Conservation (phyloP, 345 rosid genomes). For the Salix koriyanagi region DNA sequence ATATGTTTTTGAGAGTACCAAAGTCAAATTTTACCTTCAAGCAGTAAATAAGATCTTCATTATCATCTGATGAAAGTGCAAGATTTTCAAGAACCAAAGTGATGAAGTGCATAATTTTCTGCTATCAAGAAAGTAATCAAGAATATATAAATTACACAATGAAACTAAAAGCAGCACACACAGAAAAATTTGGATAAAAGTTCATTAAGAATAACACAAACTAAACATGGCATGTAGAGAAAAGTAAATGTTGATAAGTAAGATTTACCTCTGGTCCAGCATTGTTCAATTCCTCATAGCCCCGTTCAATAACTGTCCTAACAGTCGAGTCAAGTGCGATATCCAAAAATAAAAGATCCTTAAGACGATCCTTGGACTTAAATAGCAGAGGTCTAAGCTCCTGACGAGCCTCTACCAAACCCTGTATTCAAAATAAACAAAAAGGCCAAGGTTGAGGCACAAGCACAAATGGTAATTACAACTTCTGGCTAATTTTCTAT, state of each 20-base stretch:
- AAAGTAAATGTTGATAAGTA: conserved; percentile 3
- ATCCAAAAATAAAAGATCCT: conserved; percentile 89
- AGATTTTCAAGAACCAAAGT: conserved; percentile 85
- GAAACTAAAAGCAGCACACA: conserved; percentile 7
- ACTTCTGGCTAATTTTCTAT: conserved; percentile 1
- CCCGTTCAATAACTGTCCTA: conserved; percentile 94
- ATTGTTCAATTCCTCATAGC: conserved; percentile 71
- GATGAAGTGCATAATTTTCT: conserved; percentile 85
- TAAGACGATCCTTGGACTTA: conserved; percentile 72
- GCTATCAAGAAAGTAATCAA: conserved; percentile 28
- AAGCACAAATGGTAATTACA: conserved; percentile 6
- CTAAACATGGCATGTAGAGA: background rate
- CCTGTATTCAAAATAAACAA: conserved; percentile 41
- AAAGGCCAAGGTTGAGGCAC: background rate
- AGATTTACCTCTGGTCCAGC: conserved; percentile 77
- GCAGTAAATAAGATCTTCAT: conserved; percentile 89
- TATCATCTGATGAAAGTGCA: conserved; percentile 83
- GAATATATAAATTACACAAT: conserved; percentile 2
- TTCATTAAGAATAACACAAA: background rate
- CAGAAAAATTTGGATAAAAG: background rate
- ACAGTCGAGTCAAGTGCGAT: conserved; percentile 91
- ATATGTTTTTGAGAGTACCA: background rate
- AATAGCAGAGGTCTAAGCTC: conserved; percentile 72
- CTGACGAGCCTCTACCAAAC: conserved; percentile 95
- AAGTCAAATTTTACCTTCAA: conserved; percentile 54